Conservation (phyloP, 176 grass and related monocot species). For the Carex littledalei region DNA sequence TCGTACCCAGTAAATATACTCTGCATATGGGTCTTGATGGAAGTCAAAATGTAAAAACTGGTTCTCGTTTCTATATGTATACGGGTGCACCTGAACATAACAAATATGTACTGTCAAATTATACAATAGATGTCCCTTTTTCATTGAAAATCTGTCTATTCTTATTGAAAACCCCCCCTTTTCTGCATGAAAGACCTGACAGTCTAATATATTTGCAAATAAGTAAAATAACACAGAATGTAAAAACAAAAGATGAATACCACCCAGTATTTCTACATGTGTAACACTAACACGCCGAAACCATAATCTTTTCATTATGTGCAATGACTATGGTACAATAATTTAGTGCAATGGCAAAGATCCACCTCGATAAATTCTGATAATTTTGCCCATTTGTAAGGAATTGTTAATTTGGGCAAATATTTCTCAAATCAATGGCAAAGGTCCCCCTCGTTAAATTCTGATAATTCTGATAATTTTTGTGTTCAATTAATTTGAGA, state of each 20-base stretch:
- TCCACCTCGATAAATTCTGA: not conserved
- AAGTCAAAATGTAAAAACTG: conserved; percentile 80
- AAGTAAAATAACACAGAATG: not conserved
- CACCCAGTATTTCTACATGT: conserved; percentile 40
- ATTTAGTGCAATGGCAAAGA: not conserved
- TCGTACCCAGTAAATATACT: conserved; percentile 84
- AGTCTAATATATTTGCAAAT: not conserved
- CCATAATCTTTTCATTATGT: not conserved
- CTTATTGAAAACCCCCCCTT: not conserved
- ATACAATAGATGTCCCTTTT: not conserved
- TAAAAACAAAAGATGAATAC: not conserved
- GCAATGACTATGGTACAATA: not conserved
- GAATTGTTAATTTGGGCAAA: too few species aligned
- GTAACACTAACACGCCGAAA: not conserved
- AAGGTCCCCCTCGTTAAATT: too few species aligned
- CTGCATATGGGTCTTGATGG: conserved; percentile 67
- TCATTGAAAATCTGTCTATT: not conserved
- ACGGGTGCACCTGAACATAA: conserved; percentile 73
- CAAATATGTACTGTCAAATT: not conserved
- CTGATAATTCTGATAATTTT: too few species aligned
- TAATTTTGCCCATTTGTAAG: not conserved
- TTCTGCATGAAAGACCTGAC: not conserved
- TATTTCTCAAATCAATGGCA: too few species aligned
- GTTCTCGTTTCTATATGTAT: conserved; percentile 95
- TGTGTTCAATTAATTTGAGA: too few species aligned